phyloP scores from a whole-genome alignment of 1,139 yeast genomes.

The Lodderomyces beijingensis region DNA sequence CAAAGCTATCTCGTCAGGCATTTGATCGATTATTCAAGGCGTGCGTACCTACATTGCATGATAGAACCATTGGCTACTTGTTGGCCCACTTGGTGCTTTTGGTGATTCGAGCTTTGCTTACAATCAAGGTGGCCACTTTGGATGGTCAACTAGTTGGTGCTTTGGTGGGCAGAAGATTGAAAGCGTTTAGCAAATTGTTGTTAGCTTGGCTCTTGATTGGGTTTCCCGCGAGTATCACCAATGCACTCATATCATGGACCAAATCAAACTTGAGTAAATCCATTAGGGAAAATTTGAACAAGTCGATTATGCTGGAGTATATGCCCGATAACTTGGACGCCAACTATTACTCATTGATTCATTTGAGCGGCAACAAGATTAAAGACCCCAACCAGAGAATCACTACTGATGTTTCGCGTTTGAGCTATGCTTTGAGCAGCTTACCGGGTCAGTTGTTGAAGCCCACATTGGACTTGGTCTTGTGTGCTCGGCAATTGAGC shows the following conservation, averaged over 20 bases:
- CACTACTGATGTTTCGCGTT: slow-evolving; percentile 72
- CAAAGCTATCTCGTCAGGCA: slow-evolving; percentile 33
- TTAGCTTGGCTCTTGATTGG: slow-evolving; percentile 83
- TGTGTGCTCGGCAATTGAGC: slow-evolving; percentile 79
- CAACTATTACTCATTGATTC: slow-evolving; percentile 45
- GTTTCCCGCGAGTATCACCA: slow-evolving; percentile 79
- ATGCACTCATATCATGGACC: slow-evolving; percentile 68
- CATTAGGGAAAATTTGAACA: slow-evolving; percentile 64
- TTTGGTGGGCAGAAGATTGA: slow-evolving; percentile 67
- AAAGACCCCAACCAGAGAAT: slow-evolving; percentile 81
- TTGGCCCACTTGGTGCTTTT: slow-evolving; percentile 57
- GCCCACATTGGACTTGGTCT: slow-evolving; percentile 74
- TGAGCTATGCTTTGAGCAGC: slow-evolving; percentile 66
- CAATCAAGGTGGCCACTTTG: slow-evolving; percentile 78
- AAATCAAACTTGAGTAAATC: slow-evolving; percentile 64
- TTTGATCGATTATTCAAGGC: slow-evolving; percentile 31
- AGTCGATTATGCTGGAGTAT: slow-evolving; percentile 60
- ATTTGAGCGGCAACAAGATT: slow-evolving; percentile 52
- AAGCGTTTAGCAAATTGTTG: slow-evolving; percentile 58
- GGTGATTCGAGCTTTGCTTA: slow-evolving; percentile 65
- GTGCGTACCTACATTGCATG: slow-evolving; percentile 33
- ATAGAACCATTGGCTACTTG: slow-evolving; percentile 40
- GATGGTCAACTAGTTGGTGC: slow-evolving; percentile 87
- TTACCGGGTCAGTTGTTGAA: slow-evolving; percentile 85
- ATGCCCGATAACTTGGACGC: slow-evolving; percentile 57